Evolutionary conservation across 1,284 basidiomycete species (phyloP).

Genomic region (Ganoderma multipileum): DNA sequence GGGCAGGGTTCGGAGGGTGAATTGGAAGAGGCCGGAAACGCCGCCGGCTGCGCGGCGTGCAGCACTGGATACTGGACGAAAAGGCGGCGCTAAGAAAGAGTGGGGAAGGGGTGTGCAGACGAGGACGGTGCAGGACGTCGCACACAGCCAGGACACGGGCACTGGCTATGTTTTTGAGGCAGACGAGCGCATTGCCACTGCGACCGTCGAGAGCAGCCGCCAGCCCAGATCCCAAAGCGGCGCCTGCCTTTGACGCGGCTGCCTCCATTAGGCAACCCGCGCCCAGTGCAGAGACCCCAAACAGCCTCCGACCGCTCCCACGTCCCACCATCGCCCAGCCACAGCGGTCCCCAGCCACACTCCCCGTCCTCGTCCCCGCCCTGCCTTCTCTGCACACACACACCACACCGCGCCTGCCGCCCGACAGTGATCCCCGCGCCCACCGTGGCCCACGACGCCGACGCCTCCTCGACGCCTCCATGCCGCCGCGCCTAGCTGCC

Average conservation of each 20-base stretch:
- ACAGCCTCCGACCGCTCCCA: constrained; percentile 9
- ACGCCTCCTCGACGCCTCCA: background rate
- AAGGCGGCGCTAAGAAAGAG: background rate
- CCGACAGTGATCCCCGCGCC: constrained; percentile 1
- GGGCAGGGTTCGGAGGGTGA: background rate
- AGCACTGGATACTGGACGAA: constrained; percentile 10
- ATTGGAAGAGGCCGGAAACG: background rate
- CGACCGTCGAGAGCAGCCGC: background rate
- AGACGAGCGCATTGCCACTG: constrained; percentile 26
- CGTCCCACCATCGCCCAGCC: background rate
- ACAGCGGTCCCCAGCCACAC: constrained; percentile 3
- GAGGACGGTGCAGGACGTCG: background rate
- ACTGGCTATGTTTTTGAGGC: constrained; percentile 16
- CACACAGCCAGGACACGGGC: constrained; percentile 14
- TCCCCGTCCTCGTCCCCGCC: constrained; percentile 4
- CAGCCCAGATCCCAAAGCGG: background rate
- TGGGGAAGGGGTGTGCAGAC: background rate
- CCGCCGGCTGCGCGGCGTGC: background rate
- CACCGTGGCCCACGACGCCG: background rate
- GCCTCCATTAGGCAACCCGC: background rate
- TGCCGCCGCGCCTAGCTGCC: background rate
- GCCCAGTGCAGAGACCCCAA: background rate
- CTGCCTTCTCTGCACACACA: background rate
- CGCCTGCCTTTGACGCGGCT: constrained; percentile 13
- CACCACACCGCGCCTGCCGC: background rate